Evolutionary conservation across 371 early-diverging fungal genomes (phyloP).

Genomic region (Smittium mucronatum): DNA sequence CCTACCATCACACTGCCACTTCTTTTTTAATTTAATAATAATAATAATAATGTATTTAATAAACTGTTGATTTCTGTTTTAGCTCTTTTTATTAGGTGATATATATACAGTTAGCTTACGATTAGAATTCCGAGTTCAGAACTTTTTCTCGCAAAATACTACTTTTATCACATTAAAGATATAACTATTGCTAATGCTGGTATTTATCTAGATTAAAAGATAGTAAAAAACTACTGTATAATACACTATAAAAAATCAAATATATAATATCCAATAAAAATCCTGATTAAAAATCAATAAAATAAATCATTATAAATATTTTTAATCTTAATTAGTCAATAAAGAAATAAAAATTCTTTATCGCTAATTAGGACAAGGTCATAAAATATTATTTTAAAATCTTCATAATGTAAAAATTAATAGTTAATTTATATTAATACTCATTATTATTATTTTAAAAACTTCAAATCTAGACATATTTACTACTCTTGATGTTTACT

Average conservation of each 20-base stretch:
- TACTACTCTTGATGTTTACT: too few relatives aligned
- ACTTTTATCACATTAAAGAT: neutral
- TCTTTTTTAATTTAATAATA: neutral
- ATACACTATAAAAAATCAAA: neutral
- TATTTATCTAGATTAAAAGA: neutral
- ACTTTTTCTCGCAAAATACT: neutral
- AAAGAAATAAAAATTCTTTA: neutral
- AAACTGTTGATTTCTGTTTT: neutral
- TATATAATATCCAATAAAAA: neutral
- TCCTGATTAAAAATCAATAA: neutral
- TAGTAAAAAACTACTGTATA: neutral
- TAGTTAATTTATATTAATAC: too few relatives aligned
- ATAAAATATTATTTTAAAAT: too few relatives aligned
- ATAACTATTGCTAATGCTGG: neutral
- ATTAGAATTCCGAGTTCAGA: neutral
- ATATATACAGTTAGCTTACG: neutral
- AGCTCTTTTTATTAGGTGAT: neutral
- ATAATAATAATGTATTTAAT: neutral
- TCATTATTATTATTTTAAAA: too few relatives aligned
- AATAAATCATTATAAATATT: neutral
- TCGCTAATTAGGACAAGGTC: neutral
- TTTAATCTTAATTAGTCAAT: neutral
- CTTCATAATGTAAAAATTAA: too few relatives aligned
- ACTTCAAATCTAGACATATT: too few relatives aligned
- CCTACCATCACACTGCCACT: neutral